Evolutionary conservation across 441 rosid genomes (phyloP), one percentile per base, ranked within the genome.

Genomic region (Corymbia calophylla): DNA sequence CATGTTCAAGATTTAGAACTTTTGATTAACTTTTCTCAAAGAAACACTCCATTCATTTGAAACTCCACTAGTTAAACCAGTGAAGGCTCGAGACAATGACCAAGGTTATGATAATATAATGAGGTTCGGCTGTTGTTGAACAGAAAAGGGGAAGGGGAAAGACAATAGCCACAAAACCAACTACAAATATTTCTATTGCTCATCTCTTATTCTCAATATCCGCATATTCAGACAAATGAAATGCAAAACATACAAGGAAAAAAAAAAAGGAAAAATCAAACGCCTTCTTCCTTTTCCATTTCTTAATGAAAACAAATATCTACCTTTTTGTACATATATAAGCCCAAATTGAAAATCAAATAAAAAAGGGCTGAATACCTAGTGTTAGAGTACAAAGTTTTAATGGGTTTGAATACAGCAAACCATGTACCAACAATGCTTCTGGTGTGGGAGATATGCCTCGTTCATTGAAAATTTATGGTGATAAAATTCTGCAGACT

Each of bases 1-100:
- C 70, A 29, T 6, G 32, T 29, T 62, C 35, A 16, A 62, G 70
- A 62, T 62, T 60, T 62, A 62, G 17, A 62, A 62, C 70, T 62
- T 62, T 6, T 4, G 0, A 62, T n/a, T 2, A 29, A 62, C 18
- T 62, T 62, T 29, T 14, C 0, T 62, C 5, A 0, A 4, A 62
- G 14, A 53, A 53, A 53, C 53, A 14, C 17, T 53, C 53, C 53
- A 53, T 14, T 53, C 53, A 53, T 53, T 6, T 14, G 53, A 53
- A 53, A 53, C 53, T 53, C 53, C 53, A 53, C 53, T 14, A 14
- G 3, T 62, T 14, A 29, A 62, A 29, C 70, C 18, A 12, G 29
- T 47, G n/a, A 77, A 44, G 29, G 29, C 51, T 44, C 49, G 1
- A 39, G 82, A 70, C 82, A 11, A 19, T 35, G 84, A 39, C 51